phyloP scores from a whole-genome alignment of 2,329 filamentous ascomycete genomes.

The Stemphylium vesicarium region DNA sequence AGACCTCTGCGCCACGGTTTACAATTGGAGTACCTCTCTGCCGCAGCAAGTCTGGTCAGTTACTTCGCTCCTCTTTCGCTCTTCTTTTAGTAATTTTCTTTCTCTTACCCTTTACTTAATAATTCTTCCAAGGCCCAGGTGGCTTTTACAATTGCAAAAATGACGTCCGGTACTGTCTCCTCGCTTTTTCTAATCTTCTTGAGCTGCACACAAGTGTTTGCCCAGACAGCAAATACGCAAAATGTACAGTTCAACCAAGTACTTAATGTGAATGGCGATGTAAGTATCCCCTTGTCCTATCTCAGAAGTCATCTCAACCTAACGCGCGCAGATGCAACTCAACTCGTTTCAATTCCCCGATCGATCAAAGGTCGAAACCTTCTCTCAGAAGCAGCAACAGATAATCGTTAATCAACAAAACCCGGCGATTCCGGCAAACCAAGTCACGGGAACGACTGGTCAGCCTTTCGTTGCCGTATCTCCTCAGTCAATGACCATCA shows the following conservation, averaged over 20 bases:
- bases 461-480: slow-evolving; percentile 46
- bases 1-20: slow-evolving; percentile 22
- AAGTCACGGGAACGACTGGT: slow-evolving; percentile 46
- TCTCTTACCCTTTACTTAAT: slow-evolving; percentile 14
- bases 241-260: slow-evolving; percentile 48
- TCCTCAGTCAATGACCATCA: slow-evolving; percentile 43
- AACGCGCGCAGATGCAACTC: slow-evolving; percentile 41
- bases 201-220: slow-evolving; percentile 34
- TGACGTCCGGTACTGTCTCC: slow-evolving; percentile 48
- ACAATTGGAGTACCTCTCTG: slow-evolving; percentile 17
- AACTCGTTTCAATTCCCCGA: slow-evolving; percentile 49
- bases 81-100: slow-evolving; percentile 26
- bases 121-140: slow-evolving; percentile 40
- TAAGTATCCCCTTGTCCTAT: slow-evolving; percentile 23
- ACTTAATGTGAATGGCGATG: slow-evolving; percentile 49
- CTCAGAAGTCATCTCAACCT: background rate
- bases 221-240: slow-evolving; percentile 27
- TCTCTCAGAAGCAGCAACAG: slow-evolving; percentile 48
- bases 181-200: slow-evolving; percentile 38
- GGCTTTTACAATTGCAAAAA: slow-evolving; percentile 34
- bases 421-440: slow-evolving; percentile 42
- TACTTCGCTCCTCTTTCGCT: slow-evolving; percentile 21
- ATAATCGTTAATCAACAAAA: slow-evolving; percentile 51
- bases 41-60: slow-evolving; percentile 42
- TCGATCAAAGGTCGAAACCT: slow-evolving; percentile 46